A percentile compares a stretch with the other conserved stretches of the same genome.
Conservation (phyloP, 2,329 filamentous ascomycete genomes). For the Monosporascus sp. region DNA sequence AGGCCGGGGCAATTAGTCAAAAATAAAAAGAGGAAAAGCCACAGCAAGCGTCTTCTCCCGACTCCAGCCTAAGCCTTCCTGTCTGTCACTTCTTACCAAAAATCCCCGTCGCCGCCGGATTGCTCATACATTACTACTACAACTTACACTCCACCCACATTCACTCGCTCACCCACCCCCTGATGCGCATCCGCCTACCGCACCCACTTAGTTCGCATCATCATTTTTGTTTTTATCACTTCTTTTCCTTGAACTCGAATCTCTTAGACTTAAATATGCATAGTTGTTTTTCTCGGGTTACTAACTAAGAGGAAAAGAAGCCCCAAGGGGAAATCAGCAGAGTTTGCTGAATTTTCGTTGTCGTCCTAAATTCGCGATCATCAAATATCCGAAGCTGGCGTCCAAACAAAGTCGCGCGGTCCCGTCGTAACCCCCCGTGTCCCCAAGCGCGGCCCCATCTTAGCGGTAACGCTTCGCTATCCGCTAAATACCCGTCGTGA, state of each 20-base stretch:
- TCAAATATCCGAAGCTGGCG: not conserved
- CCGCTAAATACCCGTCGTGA: slow-evolving; percentile 9
- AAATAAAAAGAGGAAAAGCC: not conserved
- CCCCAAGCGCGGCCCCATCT: slow-evolving; percentile 20
- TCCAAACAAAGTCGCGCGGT: not conserved
- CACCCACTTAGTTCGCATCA: not conserved
- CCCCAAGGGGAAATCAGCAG: not conserved
- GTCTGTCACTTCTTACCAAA: not conserved
- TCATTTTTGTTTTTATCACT: not conserved
- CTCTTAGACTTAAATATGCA: not conserved
- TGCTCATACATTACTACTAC: not conserved
- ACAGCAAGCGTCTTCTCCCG: not conserved
- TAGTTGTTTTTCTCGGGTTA: not conserved
- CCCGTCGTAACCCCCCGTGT: slow-evolving; percentile 2
- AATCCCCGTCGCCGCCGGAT: not conserved
- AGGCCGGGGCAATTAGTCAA: not conserved
- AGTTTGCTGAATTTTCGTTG: not conserved
- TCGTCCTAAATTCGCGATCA: not conserved
- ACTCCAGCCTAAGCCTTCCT: not conserved
- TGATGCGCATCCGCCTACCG: not conserved
- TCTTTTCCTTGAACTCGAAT: not conserved
- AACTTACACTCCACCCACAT: not conserved
- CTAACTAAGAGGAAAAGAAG: not conserved
- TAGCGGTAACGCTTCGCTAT: not conserved
- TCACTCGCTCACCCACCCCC: not conserved